A percentile compares a stretch with the other conserved stretches of the same genome.
These are phyloP conservation scores for Fusarium sp. DNA, from an alignment of 2,329 filamentous ascomycete genomes.

Conservation along the genomic window DNA sequence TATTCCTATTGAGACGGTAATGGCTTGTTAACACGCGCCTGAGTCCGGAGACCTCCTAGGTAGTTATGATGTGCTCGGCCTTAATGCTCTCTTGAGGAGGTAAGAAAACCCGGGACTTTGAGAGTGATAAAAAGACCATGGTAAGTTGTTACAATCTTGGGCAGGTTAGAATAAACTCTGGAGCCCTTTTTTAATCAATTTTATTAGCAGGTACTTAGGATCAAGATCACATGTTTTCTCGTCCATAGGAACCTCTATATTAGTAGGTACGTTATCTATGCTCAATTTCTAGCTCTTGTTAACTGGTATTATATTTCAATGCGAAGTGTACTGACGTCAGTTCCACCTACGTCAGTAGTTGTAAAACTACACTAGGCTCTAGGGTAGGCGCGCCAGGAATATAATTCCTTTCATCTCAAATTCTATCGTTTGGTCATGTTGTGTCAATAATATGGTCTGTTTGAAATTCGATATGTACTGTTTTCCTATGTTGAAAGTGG, in stretches of 20 bases:
- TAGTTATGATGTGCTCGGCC: background rate
- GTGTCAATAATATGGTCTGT: background rate
- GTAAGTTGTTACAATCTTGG: background rate
- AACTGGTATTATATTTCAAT: background rate
- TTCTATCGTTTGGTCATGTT: background rate
- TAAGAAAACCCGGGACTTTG: background rate
- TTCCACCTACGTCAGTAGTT: conserved; percentile 26
- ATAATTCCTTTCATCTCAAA: too few relatives aligned
- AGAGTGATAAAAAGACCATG: background rate
- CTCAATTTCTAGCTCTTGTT: background rate
- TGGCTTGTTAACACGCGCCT: background rate
- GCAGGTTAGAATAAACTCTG: background rate
- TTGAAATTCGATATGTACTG: background rate
- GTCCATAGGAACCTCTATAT: background rate
- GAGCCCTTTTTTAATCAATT: background rate
- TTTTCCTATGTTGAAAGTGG: background rate
- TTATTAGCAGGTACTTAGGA: background rate
- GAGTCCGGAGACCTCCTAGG: background rate
- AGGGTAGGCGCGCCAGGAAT: background rate
- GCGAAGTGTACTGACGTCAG: conserved; percentile 21
- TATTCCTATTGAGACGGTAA: background rate
- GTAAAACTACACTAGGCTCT: background rate
- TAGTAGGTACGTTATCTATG: background rate
- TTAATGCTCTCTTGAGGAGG: background rate
- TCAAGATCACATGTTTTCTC: background rate